Evolutionary conservation across 208 protist species (phyloP).

Genomic region (Trypanosoma congolense): DNA sequence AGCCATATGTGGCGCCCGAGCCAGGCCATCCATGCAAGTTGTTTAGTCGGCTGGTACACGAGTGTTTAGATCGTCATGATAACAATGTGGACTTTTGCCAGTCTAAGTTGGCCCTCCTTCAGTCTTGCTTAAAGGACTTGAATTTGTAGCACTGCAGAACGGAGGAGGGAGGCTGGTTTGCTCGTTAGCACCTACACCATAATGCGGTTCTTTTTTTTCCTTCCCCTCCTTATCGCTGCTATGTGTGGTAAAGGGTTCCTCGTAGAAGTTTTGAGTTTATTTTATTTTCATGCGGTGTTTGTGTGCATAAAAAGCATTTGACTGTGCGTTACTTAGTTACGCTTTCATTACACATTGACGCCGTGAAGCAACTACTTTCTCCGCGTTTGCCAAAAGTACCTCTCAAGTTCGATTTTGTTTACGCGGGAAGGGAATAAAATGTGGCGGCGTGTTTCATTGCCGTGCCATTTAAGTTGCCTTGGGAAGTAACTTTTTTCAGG

Average conservation of each 20-base stretch:
- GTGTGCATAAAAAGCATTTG: background rate
- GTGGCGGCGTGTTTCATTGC: too few species aligned
- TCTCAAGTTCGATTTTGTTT: too few species aligned
- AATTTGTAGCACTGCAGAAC: slow-evolving; percentile 21
- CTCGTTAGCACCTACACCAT: too few species aligned
- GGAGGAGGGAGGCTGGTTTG: too few species aligned
- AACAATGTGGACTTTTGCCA: slow-evolving; percentile 74
- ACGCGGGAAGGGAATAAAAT: too few species aligned
- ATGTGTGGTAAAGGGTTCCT: background rate
- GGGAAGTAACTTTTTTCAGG: too few species aligned
- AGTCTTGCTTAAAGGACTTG: slow-evolving; percentile 76
- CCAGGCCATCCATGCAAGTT: slow-evolving; percentile 49
- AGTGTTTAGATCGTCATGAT: slow-evolving; percentile 47
- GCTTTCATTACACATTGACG: too few species aligned
- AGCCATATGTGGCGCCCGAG: slow-evolving; percentile 24
- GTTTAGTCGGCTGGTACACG: slow-evolving; percentile 58
- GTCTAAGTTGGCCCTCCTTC: slow-evolving; percentile 47
- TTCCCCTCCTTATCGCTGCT: background rate
- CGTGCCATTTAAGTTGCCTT: too few species aligned
- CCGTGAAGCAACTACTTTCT: too few species aligned
- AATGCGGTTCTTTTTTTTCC: background rate
- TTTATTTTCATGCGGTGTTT: background rate
- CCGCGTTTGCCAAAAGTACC: too few species aligned
- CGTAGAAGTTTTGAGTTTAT: slow-evolving; percentile 16
- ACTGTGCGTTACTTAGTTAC: too few species aligned